Percentiles rank a stretch among this genome's conserved stretches.
Evolutionary conservation across 2,329 filamentous ascomycete species (phyloP).

Genomic region (Colletotrichum gloeosporioides): DNA sequence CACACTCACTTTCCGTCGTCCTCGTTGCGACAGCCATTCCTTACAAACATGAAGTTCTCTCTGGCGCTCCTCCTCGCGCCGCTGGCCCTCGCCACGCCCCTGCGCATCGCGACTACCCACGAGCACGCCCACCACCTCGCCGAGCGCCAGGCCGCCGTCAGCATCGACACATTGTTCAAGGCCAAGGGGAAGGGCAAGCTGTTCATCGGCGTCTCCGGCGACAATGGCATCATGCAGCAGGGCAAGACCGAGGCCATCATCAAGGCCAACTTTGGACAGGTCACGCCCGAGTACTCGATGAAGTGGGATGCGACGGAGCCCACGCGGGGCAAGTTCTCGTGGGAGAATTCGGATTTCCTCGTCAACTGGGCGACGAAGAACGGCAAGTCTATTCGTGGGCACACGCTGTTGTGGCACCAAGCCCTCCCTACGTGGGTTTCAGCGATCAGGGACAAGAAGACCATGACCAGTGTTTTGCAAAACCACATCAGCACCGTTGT

Average conservation of each 20-base stretch:
- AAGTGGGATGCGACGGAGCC: constrained; percentile 68
- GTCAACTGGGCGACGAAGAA: constrained; percentile 63
- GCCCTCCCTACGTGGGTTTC: constrained; percentile 65
- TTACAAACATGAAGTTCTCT: constrained; percentile 24
- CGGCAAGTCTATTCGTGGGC: constrained; percentile 65
- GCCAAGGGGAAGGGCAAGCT: constrained; percentile 66
- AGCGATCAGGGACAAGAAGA: constrained; percentile 54
- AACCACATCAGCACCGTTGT: constrained; percentile 66
- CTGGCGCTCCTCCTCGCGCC: constrained; percentile 41
- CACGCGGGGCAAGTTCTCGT: constrained; percentile 58
- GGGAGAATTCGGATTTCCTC: constrained; percentile 60
- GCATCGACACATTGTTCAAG: constrained; percentile 61
- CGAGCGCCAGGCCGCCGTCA: constrained; percentile 46
- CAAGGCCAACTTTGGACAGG: constrained; percentile 65
- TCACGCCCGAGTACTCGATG: constrained; percentile 74
- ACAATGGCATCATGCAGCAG: constrained; percentile 56
- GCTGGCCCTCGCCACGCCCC: constrained; percentile 34
- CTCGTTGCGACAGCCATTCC: neutral
- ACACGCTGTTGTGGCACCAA: constrained; percentile 70
- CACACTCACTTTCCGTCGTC: neutral
- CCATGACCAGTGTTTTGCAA: constrained; percentile 61
- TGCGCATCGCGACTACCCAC: constrained; percentile 45
- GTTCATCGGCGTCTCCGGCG: constrained; percentile 66
- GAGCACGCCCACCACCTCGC: constrained; percentile 39
- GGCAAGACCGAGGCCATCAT: constrained; percentile 60